A percentile compares a stretch with the other conserved stretches of the same genome.
These are phyloP conservation scores for Sisymbrium irio DNA, from an alignment of 345 rosid species.

Conservation along the genomic window DNA sequence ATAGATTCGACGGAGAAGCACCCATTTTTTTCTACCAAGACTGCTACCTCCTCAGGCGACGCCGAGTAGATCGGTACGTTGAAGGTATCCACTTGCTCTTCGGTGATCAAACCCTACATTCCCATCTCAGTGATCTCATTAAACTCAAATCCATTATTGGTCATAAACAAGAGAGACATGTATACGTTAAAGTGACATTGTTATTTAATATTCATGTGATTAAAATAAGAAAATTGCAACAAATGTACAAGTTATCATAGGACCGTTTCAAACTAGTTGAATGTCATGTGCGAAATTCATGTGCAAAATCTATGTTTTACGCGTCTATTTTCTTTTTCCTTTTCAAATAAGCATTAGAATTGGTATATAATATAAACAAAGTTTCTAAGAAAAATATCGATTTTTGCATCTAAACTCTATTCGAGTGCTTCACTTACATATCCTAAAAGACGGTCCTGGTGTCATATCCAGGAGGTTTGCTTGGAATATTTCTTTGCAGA, in stretches of 20 bases:
- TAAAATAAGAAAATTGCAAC: background rate
- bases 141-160: background rate
- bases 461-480: background rate
- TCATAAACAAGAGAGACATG: background rate
- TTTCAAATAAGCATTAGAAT: background rate
- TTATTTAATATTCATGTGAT: background rate
- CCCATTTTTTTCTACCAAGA: conserved; percentile 38
- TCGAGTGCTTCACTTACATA: background rate
- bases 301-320: background rate
- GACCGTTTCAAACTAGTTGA: background rate
- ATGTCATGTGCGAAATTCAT: background rate
- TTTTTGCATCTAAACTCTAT: background rate
- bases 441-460: background rate
- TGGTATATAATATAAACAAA: background rate
- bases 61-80: conserved; percentile 52
- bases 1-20: conserved; percentile 40
- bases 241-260: background rate
- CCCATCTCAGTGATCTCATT: background rate
- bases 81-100: conserved; percentile 51
- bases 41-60: conserved; percentile 38
- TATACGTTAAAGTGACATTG: background rate
- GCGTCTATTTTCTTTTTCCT: background rate
- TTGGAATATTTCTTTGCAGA: background rate
- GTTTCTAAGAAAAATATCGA: background rate
- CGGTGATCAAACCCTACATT: conserved; percentile 44